Conservation (phyloP, 371 early-diverging fungal genomes). For the Conidiobolus incongruus region DNA sequence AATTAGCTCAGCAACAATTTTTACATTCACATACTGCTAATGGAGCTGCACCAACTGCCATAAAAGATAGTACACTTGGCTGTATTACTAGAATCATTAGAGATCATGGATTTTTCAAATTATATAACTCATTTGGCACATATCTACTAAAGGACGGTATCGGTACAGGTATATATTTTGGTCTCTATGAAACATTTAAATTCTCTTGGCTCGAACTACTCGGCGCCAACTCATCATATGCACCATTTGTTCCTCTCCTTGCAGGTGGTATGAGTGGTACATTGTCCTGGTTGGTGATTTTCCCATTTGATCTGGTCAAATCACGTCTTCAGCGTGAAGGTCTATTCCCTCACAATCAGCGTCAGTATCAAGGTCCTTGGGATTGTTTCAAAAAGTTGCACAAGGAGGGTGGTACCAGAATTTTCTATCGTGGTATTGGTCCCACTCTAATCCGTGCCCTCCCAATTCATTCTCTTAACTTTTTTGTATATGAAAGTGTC, state of each 20-base stretch:
- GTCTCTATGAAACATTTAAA: slow-evolving; percentile 44
- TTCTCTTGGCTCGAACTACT: background rate
- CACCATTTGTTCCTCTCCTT: no score
- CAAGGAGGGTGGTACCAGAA: slow-evolving; percentile 17
- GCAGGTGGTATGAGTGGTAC: slow-evolving; percentile 57
- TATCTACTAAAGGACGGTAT: slow-evolving; percentile 38
- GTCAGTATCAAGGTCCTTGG: slow-evolving; percentile 13
- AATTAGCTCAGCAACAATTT: no score
- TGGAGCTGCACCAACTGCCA: background rate
- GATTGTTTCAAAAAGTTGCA: no score
- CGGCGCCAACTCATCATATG: no score
- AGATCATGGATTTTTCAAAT: background rate
- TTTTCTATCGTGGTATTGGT: slow-evolving; percentile 45
- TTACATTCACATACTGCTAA: no score
- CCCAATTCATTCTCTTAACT: slow-evolving; percentile 60
- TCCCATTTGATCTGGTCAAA: slow-evolving; percentile 56
- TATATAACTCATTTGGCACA: slow-evolving; percentile 21
- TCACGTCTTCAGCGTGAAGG: slow-evolving; percentile 49
- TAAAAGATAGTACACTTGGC: background rate
- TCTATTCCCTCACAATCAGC: slow-evolving; percentile 17
- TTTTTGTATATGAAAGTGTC: slow-evolving; percentile 52
- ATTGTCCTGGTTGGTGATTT: slow-evolving; percentile 50
- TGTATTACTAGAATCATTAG: background rate
- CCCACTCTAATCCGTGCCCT: slow-evolving; percentile 56
- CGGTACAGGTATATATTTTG: slow-evolving; percentile 58